Percentiles rank a stretch among this genome's conserved stretches.
Evolutionary conservation across 768 basidiomycete genomes (phyloP).

Genomic region (Leccinum variicolor): DNA sequence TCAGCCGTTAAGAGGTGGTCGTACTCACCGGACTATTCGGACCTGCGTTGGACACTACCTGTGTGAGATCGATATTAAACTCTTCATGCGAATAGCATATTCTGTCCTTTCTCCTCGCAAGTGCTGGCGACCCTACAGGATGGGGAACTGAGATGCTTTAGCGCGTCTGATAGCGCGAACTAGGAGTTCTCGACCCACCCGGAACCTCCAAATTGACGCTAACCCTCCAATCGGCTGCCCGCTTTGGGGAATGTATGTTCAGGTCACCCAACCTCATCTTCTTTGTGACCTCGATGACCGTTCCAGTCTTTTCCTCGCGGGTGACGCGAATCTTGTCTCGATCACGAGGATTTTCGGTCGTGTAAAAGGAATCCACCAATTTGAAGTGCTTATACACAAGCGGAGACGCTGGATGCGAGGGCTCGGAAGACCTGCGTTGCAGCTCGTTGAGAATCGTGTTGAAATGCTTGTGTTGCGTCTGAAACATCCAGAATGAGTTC

Average conservation of each 20-base stretch:
- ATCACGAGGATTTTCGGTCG: slow-evolving; percentile 35
- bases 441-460: slow-evolving; percentile 86
- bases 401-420: slow-evolving; percentile 51
- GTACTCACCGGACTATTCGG: slow-evolving; percentile 49
- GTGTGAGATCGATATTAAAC: slow-evolving; percentile 90
- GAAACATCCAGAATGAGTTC: slow-evolving; percentile 14
- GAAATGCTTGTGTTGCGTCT: slow-evolving; percentile 86
- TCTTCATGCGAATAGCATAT: slow-evolving; percentile 93
- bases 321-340: slow-evolving; percentile 78
- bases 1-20: not conserved
- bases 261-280: slow-evolving; percentile 86
- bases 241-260: slow-evolving; percentile 82
- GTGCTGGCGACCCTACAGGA: slow-evolving; percentile 58
- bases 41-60: slow-evolving; percentile 63
- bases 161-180: not conserved
- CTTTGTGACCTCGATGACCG: slow-evolving; percentile 62
- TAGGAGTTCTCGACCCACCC: slow-evolving; percentile 44
- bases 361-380: slow-evolving; percentile 78
- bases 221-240: slow-evolving; percentile 85
- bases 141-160: slow-evolving; percentile 49
- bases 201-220: slow-evolving; percentile 92
- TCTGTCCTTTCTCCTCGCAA: slow-evolving; percentile 80
- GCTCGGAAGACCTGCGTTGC: slow-evolving; percentile 51
- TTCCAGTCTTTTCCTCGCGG: slow-evolving; percentile 68
- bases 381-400: slow-evolving; percentile 75